phyloP scores from a whole-genome alignment of 2,329 filamentous ascomycete genomes.

The Microthyrium microscopicum region DNA sequence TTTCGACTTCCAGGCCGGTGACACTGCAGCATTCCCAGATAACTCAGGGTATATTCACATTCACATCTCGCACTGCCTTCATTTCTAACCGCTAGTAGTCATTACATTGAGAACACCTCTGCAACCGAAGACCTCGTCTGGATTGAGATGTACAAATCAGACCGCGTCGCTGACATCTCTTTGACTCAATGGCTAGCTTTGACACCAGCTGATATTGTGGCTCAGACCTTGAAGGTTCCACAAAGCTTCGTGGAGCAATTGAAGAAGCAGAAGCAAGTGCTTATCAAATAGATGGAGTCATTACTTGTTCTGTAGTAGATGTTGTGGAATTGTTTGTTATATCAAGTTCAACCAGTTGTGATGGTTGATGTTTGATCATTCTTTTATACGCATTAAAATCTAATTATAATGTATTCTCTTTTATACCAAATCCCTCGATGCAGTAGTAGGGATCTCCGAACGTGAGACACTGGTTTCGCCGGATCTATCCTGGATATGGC shows the following conservation, averaged over 20 bases:
- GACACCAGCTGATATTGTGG: slow-evolving; percentile 46
- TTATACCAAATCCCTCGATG: no score
- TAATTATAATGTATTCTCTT: no score
- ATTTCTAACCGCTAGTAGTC: slow-evolving; percentile 20
- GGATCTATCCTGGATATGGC: no score
- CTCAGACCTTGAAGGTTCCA: slow-evolving; percentile 41
- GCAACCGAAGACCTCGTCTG: slow-evolving; percentile 46
- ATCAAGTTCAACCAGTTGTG: no score
- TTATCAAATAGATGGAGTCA: slow-evolving; percentile 25
- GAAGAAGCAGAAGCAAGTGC: slow-evolving; percentile 48
- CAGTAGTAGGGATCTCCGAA: no score
- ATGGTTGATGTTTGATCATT: no score
- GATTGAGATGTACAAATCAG: slow-evolving; percentile 54
- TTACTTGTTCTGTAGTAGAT: no score
- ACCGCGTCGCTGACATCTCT: slow-evolving; percentile 49
- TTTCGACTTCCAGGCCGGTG: slow-evolving; percentile 50
- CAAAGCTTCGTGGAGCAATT: slow-evolving; percentile 38
- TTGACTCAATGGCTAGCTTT: slow-evolving; percentile 54
- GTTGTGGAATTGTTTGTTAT: no score
- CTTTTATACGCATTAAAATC: no score
- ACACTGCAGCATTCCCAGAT: slow-evolving; percentile 51
- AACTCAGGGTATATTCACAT: slow-evolving; percentile 32
- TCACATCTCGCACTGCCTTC: neutral
- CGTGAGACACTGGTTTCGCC: no score
- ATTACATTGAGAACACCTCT: slow-evolving; percentile 55